Base-by-base conservation (phyloP, 2,329 filamentous ascomycete species). In the Zasmidium cellare region DNA sequence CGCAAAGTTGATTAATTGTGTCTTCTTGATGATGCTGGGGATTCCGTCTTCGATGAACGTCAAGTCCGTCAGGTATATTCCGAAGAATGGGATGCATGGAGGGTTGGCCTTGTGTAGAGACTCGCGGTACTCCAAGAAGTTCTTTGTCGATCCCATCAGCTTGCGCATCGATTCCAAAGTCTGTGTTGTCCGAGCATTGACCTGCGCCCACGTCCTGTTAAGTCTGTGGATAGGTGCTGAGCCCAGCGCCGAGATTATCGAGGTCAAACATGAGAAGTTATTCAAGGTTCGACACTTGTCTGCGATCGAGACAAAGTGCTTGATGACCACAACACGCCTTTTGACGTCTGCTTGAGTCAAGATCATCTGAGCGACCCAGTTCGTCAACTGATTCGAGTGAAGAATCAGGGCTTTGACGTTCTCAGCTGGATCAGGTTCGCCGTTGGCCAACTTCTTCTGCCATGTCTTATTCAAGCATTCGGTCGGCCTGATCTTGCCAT, bases 281-380 rank as follows among this genome's bases (percentile, higher is more conserved):
- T 97, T 97, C 52, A 97, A 79, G 50, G 79, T 72, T 53, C 94
- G 92, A 72, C 94, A 99, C 91, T 96, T 97, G 79, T 99, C 94
- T 61, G 94, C 94, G 60, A 99, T 92, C 38, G 90, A 86, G 59
- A 99, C 92, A 77, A 97, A 99, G 74, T 97, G 94, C 75, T 97
- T 97, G 76, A 99, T 97, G 46, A 99, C 94, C 31, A 96, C 90
- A 23, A 97, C 93, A 67, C 94, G 86, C 75, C 96, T 96, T 80
- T 94, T 96, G 62, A 97, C 90, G 72, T 99, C 94, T 68, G 88
- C 85, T 75, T 99, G 94, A 0, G 89, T 92, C 61, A 99, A 77
- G 66, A 99, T 97, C 94, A 99, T 97, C 75, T 97, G 93, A 25
- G 94, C 94, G 51, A 97, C 94, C 94, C 94, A 99, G 73, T 97